Evolutionary conservation across 306 rosid genomes (phyloP), one percentile per base, ranked within the genome.

Genomic region (Dalbergia cochinchinensis): DNA sequence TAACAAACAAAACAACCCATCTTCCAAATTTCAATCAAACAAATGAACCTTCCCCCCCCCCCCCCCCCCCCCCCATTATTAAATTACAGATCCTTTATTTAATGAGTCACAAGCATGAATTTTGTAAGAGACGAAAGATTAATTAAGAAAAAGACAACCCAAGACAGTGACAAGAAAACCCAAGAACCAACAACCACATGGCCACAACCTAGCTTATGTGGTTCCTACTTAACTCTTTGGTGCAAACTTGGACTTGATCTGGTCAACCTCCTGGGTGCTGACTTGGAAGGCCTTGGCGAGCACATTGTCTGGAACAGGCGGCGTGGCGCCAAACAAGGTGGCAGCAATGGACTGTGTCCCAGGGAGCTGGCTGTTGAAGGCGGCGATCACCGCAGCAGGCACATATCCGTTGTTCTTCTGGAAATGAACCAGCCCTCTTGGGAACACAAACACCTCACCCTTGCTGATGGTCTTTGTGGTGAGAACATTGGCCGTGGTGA

Each of bases 371-470:
- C 97, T 92, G 48, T 91, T 92, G 78, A 95, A 90, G 0, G 84
- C 99, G 1, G 98, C 63, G 69, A 95, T 80, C 5, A 84, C 98
- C 2, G 96, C 19, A 11, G 98, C 97, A 14, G 88, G 55, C 0
- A 15, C 82, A 5, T 79, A 61, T 1, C 82, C 97, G 39, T 86
- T 92, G 87, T 95, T 95, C 84, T 90, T 91, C 82, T 95, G 99
- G 82, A 90, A 95, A 55, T 95, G 97, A 73, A 92, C 90, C 37
- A 90, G 71, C 0, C 95, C 97, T 68, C 55, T 91, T 15, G 99
- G 97, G 80, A 95, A 95, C 65, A 79, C 94, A 79, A 92, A 95
- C 7, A 87, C 75, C 19, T 95, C 98, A 37, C 99, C 99, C 71
- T 86, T 84, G 59, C 58, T 64, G 2, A 94, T 92, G 64, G 85